Base-by-base conservation (phyloP, 306 rosid genomes). In the Trifolium pratense region DNA sequence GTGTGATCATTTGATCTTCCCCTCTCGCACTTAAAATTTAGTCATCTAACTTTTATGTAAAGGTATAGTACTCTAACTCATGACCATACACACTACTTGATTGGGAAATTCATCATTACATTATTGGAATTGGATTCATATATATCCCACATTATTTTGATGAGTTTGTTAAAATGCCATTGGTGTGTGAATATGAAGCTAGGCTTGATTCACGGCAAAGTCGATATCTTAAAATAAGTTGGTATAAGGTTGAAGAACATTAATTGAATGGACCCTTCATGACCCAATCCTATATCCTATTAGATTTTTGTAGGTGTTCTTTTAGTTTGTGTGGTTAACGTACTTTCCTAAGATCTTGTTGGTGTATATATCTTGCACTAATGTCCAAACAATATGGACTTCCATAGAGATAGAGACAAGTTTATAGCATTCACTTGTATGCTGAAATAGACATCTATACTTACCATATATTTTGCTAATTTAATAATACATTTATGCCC, bases 211-310 rank as follows among this genome's bases (percentile, higher is more conserved):
- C 67, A 75, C 59, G 61, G 84, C 74, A 66, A 37, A 51, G 64
- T 83, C 83, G 42, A 70, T 63, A 79, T 82, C 84, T 74, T 66
- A 68, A 59, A 51, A 62, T 42, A 75, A 62, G 64, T 77, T 55
- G 80, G 81, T 67, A 46, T 67, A 46, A 79, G 82, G 78, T 59
- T 72, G 70, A 49, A 49, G 34, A 73, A 56, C 59, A 26, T 55
- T 55, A 55, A 21, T 15, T 53, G 62, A 75, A 78, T 59, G 84
- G 85, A 55, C 84, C 60, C 51, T 60, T 39, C 29, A 18, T 53
- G 66, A 56, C 65, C 75, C 45, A 29, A 68, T 29, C 20, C 49
- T 49, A 43, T 11, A 70, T 79, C 69, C 68, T 52, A 46, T 45
- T 29, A 31, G 31, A 48, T 68, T 68, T 66, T 65, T 63, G 3